Evolutionary conservation across 257 asterid genomes (phyloP).

Genomic region (Solanum dulcamara): DNA sequence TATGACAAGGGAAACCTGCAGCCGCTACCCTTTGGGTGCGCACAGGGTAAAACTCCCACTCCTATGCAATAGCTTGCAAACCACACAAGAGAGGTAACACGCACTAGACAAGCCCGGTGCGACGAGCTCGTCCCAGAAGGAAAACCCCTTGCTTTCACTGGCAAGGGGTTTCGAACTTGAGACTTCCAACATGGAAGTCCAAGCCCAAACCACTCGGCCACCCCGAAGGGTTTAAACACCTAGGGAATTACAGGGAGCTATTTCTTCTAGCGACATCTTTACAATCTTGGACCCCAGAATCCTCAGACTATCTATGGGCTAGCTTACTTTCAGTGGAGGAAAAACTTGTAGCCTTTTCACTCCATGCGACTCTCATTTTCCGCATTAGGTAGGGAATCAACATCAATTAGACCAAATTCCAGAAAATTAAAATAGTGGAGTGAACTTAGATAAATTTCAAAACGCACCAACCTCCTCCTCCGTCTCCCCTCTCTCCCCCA

Average conservation of each 20-base stretch:
- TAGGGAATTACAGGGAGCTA: neutral
- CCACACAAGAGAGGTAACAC: no score
- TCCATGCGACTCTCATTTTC: neutral
- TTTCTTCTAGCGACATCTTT: neutral
- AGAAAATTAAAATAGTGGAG: neutral
- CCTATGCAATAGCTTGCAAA: no score
- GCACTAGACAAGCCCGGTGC: no score
- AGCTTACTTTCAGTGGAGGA: neutral
- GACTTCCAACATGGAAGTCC: no score
- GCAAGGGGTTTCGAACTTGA: no score
- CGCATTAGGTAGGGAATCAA: neutral
- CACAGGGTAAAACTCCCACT: no score
- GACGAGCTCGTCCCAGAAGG: no score
- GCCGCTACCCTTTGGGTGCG: no score
- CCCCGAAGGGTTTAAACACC: no score
- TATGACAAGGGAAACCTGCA: no score
- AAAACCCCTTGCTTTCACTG: no score
- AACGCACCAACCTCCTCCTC: neutral
- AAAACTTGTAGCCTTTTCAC: neutral
- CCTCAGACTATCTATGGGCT: neutral
- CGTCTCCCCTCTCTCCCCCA: neutral
- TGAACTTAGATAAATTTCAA: neutral
- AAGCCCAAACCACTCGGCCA: no score
- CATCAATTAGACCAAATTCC: neutral
- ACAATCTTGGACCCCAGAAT: neutral